Conservation (phyloP, 2,329 filamentous ascomycete genomes). For the Aspergillus fructus region DNA sequence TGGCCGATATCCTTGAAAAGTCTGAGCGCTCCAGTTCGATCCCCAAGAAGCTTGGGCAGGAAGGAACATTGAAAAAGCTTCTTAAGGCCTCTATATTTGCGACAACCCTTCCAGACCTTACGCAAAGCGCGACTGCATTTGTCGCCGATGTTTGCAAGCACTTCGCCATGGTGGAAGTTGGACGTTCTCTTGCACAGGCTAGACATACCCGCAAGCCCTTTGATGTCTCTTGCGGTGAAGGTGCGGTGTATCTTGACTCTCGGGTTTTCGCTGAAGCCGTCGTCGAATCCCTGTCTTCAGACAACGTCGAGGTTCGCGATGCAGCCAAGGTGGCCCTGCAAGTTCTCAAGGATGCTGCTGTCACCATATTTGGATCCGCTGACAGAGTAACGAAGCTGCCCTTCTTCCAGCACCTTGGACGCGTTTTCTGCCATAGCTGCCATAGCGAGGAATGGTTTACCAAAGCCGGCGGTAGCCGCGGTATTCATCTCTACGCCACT, state of each 20-base stretch:
- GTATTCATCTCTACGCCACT: slow-evolving; percentile 84
- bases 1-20: slow-evolving; percentile 66
- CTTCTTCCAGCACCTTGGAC: slow-evolving; percentile 81
- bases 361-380: slow-evolving; percentile 74
- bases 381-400: slow-evolving; percentile 71
- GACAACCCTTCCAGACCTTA: slow-evolving; percentile 76
- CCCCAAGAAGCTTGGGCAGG: slow-evolving; percentile 81
- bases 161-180: slow-evolving; percentile 86
- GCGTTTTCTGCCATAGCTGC: slow-evolving; percentile 88
- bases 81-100: slow-evolving; percentile 87
- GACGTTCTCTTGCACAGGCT: slow-evolving; percentile 74
- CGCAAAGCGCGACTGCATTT: slow-evolving; percentile 71
- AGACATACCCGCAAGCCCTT: slow-evolving; percentile 78
- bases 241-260: slow-evolving; percentile 82
- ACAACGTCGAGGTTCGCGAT: slow-evolving; percentile 75
- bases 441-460: slow-evolving; percentile 99
- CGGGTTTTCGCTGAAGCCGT: slow-evolving; percentile 84
- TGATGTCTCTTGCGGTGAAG: slow-evolving; percentile 81
- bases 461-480: slow-evolving; percentile 87
- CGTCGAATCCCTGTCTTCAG: slow-evolving; percentile 84
- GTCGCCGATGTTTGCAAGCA: slow-evolving; percentile 81
- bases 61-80: slow-evolving; percentile 77
- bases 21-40: slow-evolving; percentile 81
- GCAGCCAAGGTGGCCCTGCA: slow-evolving; percentile 77
- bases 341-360: slow-evolving; percentile 73